phyloP scores from a whole-genome alignment of 2,329 filamentous ascomycete species.

The Diaporthe capsici region DNA sequence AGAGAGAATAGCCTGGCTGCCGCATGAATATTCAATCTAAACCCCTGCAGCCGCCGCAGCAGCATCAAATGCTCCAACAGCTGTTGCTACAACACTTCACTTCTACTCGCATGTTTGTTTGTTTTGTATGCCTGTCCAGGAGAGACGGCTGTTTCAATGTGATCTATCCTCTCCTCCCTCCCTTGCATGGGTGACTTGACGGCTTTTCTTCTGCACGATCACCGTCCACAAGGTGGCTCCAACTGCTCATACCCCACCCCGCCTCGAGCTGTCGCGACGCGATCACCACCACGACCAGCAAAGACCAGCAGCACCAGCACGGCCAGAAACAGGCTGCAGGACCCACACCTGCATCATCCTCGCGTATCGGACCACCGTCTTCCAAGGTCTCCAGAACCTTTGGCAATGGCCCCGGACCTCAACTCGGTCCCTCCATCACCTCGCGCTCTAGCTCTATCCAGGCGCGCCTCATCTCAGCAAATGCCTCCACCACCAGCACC shows the following conservation, averaged over 20 bases:
- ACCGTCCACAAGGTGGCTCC: background rate
- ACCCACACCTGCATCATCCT: slow-evolving; percentile 33
- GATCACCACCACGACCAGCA: slow-evolving; percentile 1
- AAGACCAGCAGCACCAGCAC: background rate
- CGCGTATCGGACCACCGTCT: slow-evolving; percentile 24
- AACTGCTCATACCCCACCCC: slow-evolving; percentile 9
- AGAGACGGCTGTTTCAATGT: slow-evolving; percentile 18
- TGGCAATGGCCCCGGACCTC: slow-evolving; percentile 64
- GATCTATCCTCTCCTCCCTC: slow-evolving; percentile 21
- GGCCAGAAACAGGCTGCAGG: slow-evolving; percentile 30
- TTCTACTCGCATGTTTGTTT: slow-evolving; percentile 30
- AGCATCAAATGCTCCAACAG: slow-evolving; percentile 2
- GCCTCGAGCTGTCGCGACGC: slow-evolving; percentile 19
- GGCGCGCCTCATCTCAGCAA: slow-evolving; percentile 61
- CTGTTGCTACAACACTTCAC: slow-evolving; percentile 4
- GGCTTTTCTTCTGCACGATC: background rate
- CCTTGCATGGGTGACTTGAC: slow-evolving; percentile 28
- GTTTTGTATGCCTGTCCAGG: slow-evolving; percentile 17
- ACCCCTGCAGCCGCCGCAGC: slow-evolving; percentile 15
- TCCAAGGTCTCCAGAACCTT: background rate
- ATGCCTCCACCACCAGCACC: slow-evolving; percentile 58
- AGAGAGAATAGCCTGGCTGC: background rate
- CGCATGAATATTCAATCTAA: slow-evolving; percentile 28
- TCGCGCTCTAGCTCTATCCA: slow-evolving; percentile 57
- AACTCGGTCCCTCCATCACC: slow-evolving; percentile 69